phyloP scores from a whole-genome alignment of 257 asterid genomes.

The Nicotiana otophora region DNA sequence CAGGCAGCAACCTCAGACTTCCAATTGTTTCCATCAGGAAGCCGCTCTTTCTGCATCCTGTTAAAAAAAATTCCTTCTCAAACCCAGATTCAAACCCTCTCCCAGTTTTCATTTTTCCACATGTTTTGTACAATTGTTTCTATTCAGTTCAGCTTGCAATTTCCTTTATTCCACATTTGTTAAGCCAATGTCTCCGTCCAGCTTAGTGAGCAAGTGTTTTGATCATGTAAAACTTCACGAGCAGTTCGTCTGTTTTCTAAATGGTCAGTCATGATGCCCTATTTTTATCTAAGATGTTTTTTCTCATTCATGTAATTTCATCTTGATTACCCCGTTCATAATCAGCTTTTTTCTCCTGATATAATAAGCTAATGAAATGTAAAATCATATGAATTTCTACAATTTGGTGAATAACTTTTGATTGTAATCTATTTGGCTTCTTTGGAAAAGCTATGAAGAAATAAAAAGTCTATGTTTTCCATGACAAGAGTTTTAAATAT shows the following conservation, averaged over 20 bases:
- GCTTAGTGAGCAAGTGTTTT: neutral
- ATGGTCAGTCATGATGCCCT: neutral
- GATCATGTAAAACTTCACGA: neutral
- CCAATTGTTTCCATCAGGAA: neutral
- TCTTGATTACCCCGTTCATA: neutral
- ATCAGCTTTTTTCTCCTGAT: neutral
- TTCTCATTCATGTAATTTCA: neutral
- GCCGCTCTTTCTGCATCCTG: neutral
- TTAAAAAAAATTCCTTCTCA: neutral
- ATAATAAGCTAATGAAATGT: neutral
- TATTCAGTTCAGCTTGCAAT: neutral
- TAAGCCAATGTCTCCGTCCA: neutral
- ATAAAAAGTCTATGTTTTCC: neutral
- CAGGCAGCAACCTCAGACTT: neutral
- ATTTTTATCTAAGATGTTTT: neutral
- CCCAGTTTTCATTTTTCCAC: neutral
- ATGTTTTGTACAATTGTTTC: neutral
- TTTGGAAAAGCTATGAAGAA: neutral
- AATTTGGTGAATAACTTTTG: neutral
- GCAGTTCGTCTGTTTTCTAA: neutral
- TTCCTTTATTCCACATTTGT: neutral
- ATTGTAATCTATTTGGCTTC: neutral
- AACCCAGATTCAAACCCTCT: neutral
- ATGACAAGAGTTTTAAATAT: neutral
- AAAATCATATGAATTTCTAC: neutral